These are phyloP conservation scores for Naganishia vishniacii DNA, from an alignment of 768 basidiomycete genomes.

Conservation along the genomic window DNA sequence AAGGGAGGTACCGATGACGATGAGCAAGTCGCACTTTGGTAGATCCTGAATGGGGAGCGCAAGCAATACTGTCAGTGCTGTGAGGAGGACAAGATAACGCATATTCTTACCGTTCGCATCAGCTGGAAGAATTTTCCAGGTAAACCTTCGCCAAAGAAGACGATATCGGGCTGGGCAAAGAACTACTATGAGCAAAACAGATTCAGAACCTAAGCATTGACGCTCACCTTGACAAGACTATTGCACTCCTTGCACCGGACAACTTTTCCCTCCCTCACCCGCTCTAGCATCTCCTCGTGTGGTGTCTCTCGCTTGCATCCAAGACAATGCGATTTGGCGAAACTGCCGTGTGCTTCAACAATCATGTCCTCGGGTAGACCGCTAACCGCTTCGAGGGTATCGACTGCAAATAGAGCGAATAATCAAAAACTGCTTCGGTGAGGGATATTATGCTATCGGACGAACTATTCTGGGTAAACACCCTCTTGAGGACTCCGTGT, in stretches of 20 bases:
- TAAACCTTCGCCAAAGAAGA: constrained; percentile 75
- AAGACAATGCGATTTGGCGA: constrained; percentile 79
- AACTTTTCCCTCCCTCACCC: constrained; percentile 60
- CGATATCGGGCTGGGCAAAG: constrained; percentile 81
- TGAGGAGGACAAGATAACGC: background rate
- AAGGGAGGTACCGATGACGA: constrained; percentile 86
- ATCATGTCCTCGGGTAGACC: constrained; percentile 14
- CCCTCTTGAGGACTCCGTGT: constrained; percentile 59
- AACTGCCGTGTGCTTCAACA: constrained; percentile 92
- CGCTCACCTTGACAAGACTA: constrained; percentile 28
- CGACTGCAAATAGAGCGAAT: constrained; percentile 57
- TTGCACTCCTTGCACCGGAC: constrained; percentile 58
- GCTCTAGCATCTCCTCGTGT: constrained; percentile 62
- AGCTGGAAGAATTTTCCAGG: constrained; percentile 63
- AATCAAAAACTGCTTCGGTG: constrained; percentile 65
- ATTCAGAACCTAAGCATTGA: background rate
- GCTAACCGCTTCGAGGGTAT: constrained; percentile 19
- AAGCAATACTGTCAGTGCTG: background rate
- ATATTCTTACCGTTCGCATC: constrained; percentile 47
- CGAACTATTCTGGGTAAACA: constrained; percentile 49
- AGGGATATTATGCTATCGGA: constrained; percentile 50
- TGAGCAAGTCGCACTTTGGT: constrained; percentile 69
- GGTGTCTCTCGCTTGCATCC: constrained; percentile 61
- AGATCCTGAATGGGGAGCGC: constrained; percentile 48
- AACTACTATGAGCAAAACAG: background rate